Evolutionary conservation across 2,329 filamentous ascomycete genomes (phyloP).

Genomic region (Ceratocystis papillata): DNA sequence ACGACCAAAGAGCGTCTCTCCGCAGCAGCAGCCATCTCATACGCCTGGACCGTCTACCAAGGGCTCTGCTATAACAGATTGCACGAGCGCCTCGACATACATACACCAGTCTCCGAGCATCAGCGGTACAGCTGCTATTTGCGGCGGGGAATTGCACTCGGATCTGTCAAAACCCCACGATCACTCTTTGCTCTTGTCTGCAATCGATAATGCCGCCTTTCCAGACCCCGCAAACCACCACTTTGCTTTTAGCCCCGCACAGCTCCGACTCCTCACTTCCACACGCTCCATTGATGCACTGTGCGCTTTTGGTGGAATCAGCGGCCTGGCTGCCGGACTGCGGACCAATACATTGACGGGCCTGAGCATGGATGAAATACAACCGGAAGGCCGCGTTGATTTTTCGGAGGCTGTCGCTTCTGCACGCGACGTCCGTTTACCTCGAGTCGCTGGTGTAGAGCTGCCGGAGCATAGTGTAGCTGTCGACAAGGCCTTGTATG

Average conservation of each 20-base stretch:
- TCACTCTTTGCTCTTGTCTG: slow-evolving; percentile 13
- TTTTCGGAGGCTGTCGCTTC: slow-evolving; percentile 42
- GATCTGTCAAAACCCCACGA: not conserved
- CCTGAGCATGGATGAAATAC: slow-evolving; percentile 41
- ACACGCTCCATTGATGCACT: slow-evolving; percentile 40
- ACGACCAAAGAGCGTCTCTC: not conserved
- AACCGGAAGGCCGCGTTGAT: slow-evolving; percentile 36
- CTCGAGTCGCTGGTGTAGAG: slow-evolving; percentile 26
- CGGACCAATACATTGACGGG: slow-evolving; percentile 40
- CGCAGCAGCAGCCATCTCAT: not conserved
- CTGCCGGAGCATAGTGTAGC: not conserved
- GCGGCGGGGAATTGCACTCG: too few relatives aligned
- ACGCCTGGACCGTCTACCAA: not conserved
- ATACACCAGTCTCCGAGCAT: not conserved
- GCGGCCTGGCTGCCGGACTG: slow-evolving; percentile 42
- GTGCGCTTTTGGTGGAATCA: slow-evolving; percentile 42
- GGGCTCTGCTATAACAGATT: slow-evolving; percentile 11
- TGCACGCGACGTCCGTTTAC: slow-evolving; percentile 30
- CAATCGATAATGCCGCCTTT: slow-evolving; percentile 19
- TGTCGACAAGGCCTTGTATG: not conserved
- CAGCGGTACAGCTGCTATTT: not conserved
- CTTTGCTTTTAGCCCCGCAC: slow-evolving; percentile 45
- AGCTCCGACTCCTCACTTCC: slow-evolving; percentile 44
- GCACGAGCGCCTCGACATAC: slow-evolving; percentile 12
- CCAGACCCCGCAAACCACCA: slow-evolving; percentile 31